These are phyloP conservation scores for Suhomyces yuchorum DNA, from an alignment of 1,139 yeast species.

Conservation along the genomic window DNA sequence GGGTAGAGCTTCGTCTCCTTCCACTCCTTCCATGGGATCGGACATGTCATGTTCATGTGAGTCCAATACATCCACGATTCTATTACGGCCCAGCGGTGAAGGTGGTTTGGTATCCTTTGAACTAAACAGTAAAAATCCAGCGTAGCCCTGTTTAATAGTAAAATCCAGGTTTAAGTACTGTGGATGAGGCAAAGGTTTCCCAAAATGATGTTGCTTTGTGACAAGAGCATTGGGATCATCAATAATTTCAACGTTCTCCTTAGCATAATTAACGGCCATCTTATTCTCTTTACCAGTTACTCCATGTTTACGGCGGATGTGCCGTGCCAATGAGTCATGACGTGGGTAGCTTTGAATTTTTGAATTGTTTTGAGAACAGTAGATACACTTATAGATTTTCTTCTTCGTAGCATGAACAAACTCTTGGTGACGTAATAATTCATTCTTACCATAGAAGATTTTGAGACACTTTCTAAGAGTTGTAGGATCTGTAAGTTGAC, in stretches of 20 bases:
- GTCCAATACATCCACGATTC: conserved; percentile 18
- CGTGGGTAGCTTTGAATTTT: conserved; percentile 49
- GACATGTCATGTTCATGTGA: neutral
- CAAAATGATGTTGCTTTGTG: conserved; percentile 18
- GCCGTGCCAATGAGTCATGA: conserved; percentile 50
- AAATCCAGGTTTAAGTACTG: conserved; percentile 34
- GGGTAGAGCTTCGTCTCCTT: neutral
- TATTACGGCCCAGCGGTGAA: conserved; percentile 11
- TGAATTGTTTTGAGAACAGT: conserved; percentile 41
- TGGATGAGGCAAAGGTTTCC: conserved; percentile 36
- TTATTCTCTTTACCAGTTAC: conserved; percentile 51
- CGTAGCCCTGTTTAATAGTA: conserved; percentile 32
- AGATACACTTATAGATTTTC: conserved; percentile 46
- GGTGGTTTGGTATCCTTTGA: conserved; percentile 17
- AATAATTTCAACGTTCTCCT: conserved; percentile 43
- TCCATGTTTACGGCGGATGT: conserved; percentile 49
- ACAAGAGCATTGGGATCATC: conserved; percentile 30
- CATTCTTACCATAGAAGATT: conserved; percentile 50
- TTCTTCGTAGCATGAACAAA: conserved; percentile 52
- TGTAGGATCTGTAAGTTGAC: conserved; percentile 41
- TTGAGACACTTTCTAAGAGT: conserved; percentile 38
- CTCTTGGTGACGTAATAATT: conserved; percentile 48
- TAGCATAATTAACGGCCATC: conserved; percentile 51
- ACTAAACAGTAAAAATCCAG: conserved; percentile 37
- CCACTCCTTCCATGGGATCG: neutral